These are phyloP conservation scores for Parascedosporium putredinis DNA, from an alignment of 2,329 filamentous ascomycete genomes.

Conservation along the genomic window DNA sequence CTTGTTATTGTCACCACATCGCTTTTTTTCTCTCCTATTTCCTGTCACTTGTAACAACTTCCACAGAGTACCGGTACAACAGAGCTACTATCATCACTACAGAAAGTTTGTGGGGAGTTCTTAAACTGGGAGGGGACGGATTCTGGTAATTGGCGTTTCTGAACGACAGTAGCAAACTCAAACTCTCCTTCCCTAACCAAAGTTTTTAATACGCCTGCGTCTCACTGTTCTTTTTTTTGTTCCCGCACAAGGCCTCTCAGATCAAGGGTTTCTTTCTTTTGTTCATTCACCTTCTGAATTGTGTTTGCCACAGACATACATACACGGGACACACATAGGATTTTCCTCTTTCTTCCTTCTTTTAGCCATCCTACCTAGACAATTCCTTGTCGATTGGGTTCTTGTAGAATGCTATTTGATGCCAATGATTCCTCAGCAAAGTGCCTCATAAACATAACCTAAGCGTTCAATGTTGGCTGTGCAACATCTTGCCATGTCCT, in stretches of 20 bases:
- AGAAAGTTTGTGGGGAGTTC: background rate
- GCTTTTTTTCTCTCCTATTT: background rate
- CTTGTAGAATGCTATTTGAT: too few species aligned
- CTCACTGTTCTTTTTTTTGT: too few species aligned
- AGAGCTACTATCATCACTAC: background rate
- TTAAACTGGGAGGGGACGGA: background rate
- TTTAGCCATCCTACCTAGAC: background rate
- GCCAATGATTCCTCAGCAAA: too few species aligned
- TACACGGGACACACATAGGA: background rate
- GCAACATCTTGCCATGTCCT: too few species aligned
- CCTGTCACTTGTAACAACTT: background rate
- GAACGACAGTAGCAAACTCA: background rate
- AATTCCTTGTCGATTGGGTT: too few species aligned
- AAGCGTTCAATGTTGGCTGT: too few species aligned
- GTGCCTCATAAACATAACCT: too few species aligned
- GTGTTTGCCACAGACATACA: background rate
- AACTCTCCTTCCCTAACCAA: background rate
- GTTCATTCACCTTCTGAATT: background rate
- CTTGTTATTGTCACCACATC: background rate
- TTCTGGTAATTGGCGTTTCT: slow-evolving; percentile 3
- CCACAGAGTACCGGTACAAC: background rate
- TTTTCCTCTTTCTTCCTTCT: slow-evolving; percentile 3
- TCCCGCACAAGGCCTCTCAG: background rate
- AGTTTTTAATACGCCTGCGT: too few species aligned
- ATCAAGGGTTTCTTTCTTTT: background rate